Conservation (phyloP, 1,139 yeast species). For the Schwanniomyces etchellsii region DNA sequence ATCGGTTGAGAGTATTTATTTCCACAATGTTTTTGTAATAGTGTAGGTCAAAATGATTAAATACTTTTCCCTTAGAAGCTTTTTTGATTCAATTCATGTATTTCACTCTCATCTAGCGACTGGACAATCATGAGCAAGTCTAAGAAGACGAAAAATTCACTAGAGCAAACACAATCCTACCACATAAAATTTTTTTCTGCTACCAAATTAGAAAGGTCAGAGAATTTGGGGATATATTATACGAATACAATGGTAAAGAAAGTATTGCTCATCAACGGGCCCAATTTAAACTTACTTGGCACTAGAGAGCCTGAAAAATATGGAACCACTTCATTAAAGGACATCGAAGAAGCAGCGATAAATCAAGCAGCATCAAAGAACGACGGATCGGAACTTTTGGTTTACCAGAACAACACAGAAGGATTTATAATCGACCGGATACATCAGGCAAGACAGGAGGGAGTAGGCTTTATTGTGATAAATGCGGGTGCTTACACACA, state of each 20-base stretch:
- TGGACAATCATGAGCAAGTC: too few species aligned
- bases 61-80: too few species aligned
- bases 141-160: too few species aligned
- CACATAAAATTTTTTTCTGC: too few species aligned
- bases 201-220: too few species aligned
- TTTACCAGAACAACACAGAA: slow-evolving; percentile 41
- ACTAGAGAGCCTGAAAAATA: slow-evolving; percentile 47
- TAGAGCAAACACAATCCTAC: too few species aligned
- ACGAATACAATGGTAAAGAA: slow-evolving; percentile 42
- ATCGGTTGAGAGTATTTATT: too few species aligned
- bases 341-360: slow-evolving; percentile 35
- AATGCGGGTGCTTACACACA: slow-evolving; percentile 51
- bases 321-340: slow-evolving; percentile 38
- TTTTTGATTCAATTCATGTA: too few species aligned
- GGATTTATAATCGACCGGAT: slow-evolving; percentile 43
- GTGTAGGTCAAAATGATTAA: too few species aligned
- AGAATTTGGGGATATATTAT: too few species aligned
- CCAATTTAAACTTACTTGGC: slow-evolving; percentile 43
- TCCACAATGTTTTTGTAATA: too few species aligned
- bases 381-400: slow-evolving; percentile 24
- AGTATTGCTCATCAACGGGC: slow-evolving; percentile 41
- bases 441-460: slow-evolving; percentile 37
- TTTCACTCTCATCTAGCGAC: too few species aligned
- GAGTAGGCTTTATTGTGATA: slow-evolving; percentile 36
- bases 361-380: slow-evolving; percentile 27